Conservation (phyloP, 495 filamentous ascomycete species). For the Penicillium macrosclerotiorum region DNA sequence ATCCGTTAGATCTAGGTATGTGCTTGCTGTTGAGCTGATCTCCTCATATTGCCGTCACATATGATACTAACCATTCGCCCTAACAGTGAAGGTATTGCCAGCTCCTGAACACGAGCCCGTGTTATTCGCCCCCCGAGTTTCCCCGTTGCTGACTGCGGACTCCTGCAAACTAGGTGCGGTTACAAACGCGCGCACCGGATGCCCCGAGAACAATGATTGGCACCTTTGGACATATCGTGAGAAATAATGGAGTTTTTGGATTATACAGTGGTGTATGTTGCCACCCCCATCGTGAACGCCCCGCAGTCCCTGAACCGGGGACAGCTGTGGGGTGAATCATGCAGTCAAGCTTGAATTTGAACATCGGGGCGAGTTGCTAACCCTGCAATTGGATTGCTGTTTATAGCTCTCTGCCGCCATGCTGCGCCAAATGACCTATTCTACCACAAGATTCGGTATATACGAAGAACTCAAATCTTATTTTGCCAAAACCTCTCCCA, state of each 20-base stretch:
- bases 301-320: background rate
- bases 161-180: conserved; percentile 62
- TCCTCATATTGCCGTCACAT: background rate
- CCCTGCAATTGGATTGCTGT: background rate
- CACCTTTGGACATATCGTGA: conserved; percentile 75
- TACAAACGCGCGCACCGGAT: conserved; percentile 74
- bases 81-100: conserved; percentile 52
- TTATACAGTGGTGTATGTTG: conserved; percentile 74
- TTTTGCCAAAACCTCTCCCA: conserved; percentile 41
- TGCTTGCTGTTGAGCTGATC: conserved; percentile 3
- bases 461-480: conserved; percentile 87
- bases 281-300: background rate
- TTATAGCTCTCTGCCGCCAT: conserved; percentile 82
- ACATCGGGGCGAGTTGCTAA: conserved; percentile 9
- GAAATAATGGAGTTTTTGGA: conserved; percentile 63
- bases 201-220: conserved; percentile 72
- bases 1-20: conserved; percentile 74
- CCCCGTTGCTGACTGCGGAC: conserved; percentile 17
- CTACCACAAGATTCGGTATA: conserved; percentile 87
- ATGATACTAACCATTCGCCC: conserved; percentile 13
- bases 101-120: conserved; percentile 8
- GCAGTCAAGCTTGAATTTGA: too few species aligned
- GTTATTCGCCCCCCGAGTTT: background rate
- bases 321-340: too few species aligned
- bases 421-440: conserved; percentile 88